A percentile compares a stretch with the other conserved stretches of the same genome.
Conservation (phyloP, 2,329 filamentous ascomycete species). For the Cercospora brassicicola region DNA sequence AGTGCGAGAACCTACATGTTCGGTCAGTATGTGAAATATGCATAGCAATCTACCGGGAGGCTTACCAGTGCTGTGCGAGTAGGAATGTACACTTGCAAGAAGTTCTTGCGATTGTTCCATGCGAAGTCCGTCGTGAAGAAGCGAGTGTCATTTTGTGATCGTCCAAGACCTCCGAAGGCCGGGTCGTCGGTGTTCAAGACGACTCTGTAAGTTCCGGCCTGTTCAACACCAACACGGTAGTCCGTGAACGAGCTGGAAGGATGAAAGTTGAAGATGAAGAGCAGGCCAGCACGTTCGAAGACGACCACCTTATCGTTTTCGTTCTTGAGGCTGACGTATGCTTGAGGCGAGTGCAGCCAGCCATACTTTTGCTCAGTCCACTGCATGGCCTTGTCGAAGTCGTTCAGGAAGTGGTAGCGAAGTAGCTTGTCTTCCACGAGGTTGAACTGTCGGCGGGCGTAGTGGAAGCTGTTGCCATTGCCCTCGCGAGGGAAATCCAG, state of each 20-base stretch:
- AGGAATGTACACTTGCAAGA: conserved; percentile 87
- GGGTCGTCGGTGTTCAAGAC: conserved; percentile 78
- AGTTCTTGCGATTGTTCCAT: conserved; percentile 90
- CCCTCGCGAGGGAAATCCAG: conserved; percentile 95
- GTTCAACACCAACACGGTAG: conserved; percentile 86
- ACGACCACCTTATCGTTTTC: conserved; percentile 92
- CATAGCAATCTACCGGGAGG: too few species aligned
- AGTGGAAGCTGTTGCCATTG: conserved; percentile 43
- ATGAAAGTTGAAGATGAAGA: conserved; percentile 98
- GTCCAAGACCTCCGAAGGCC: conserved; percentile 74
- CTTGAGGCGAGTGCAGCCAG: conserved; percentile 83
- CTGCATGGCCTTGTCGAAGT: conserved; percentile 93
- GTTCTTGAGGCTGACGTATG: conserved; percentile 91
- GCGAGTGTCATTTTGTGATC: conserved; percentile 74
- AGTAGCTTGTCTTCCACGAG: conserved; percentile 81
- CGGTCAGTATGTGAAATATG: too few species aligned
- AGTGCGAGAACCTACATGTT: conserved; percentile 32
- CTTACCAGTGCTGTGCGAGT: conserved; percentile 74
- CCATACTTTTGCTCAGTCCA: conserved; percentile 81
- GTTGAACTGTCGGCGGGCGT: conserved; percentile 79
- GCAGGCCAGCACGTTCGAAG: conserved; percentile 84
- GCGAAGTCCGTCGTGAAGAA: conserved; percentile 90
- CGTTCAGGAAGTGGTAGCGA: conserved; percentile 87
- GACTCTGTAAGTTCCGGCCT: conserved; percentile 79
- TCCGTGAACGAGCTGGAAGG: conserved; percentile 80